A percentile compares a stretch with the other conserved stretches of the same genome.
phyloP scores from a whole-genome alignment of 1,284 basidiomycete genomes.

The Cryptococcus sp. region DNA sequence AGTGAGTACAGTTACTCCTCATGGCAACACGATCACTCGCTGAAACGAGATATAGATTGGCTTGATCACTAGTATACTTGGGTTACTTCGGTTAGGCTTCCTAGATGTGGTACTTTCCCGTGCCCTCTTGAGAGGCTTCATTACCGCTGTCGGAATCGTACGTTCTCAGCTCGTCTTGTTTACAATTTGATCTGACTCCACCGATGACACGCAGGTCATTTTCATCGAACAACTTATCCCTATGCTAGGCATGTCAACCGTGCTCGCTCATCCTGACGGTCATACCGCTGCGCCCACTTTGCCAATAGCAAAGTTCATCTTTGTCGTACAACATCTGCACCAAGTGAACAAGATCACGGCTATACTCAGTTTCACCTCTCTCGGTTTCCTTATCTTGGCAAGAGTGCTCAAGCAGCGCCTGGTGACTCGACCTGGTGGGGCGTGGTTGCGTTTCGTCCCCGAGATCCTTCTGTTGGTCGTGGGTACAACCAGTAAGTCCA shows the following conservation, averaged over 20 bases:
- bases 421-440: constrained; percentile 52
- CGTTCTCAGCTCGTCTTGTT: constrained; percentile 31
- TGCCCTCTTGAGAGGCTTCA: constrained; percentile 79
- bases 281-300: constrained; percentile 53
- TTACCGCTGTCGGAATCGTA: constrained; percentile 52
- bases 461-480: constrained; percentile 81
- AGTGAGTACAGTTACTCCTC: constrained; percentile 52
- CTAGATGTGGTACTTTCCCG: constrained; percentile 92
- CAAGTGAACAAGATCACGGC: constrained; percentile 68
- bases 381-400: constrained; percentile 66
- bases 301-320: constrained; percentile 73
- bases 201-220: constrained; percentile 48
- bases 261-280: constrained; percentile 64
- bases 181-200: constrained; percentile 1
- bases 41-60: constrained; percentile 62
- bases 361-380: constrained; percentile 66
- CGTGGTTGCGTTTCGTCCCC: constrained; percentile 74
- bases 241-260: constrained; percentile 65
- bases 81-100: constrained; percentile 86
- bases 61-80: constrained; percentile 81
- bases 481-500: constrained; percentile 68
- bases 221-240: constrained; percentile 64
- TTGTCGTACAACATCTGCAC: constrained; percentile 68
- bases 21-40: no score
- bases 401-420: constrained; percentile 57